Evolutionary conservation across 2,329 filamentous ascomycete species (phyloP), one percentile per base, ranked within the genome.

Genomic region (Cryphonectria radicalis): DNA sequence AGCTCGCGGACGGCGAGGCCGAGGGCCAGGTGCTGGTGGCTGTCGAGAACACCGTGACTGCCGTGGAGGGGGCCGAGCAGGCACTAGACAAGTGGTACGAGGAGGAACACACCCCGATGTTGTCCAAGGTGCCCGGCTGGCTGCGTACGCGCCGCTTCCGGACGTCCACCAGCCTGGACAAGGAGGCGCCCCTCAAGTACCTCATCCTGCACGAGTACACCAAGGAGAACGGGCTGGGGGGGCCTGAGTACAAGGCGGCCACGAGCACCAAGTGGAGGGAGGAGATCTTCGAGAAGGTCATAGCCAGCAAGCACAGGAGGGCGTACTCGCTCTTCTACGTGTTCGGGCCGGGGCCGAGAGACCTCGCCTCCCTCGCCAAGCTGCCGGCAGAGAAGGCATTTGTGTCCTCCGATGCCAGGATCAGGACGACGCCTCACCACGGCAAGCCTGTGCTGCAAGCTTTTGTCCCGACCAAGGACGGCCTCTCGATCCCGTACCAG

Each of bases 111-210:
- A 85, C 91, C 28, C 84, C 86, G 3, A 87, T 94, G 86, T 79
- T 97, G 71, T 84, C 90, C 73, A 91, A 91, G 77, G 87, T 95
- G 0, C 91, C 92, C 0, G 94, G 94, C 4, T 97, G 93, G 93
- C 82, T 92, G 72, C 89, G 93, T 53, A 91, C 91, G 22, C 86
- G 93, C 55, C 82, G 91, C 59, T 94, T 91, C 80, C 86, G 88
- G 71, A 92, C 91, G 3, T 22, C 71, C 2, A 91, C 90, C 0
- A 84, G 84, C 43, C 83, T 94, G 2, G 89, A 91, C 69, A 83
- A 87, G 8, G 77, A 82, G 37, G 82, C 83, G 25, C 85, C 86
- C 32, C 84, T 85, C 0, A 88, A 89, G 75, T 90, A 88, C 74
- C 82, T 95, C 1, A 86, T 88, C 0, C 83, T 97, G 43, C 91